Percentiles rank a stretch among this genome's conserved stretches.
These are phyloP conservation scores for Pythium biforme DNA, from an alignment of 352 stramenopile species.

Conservation along the genomic window DNA sequence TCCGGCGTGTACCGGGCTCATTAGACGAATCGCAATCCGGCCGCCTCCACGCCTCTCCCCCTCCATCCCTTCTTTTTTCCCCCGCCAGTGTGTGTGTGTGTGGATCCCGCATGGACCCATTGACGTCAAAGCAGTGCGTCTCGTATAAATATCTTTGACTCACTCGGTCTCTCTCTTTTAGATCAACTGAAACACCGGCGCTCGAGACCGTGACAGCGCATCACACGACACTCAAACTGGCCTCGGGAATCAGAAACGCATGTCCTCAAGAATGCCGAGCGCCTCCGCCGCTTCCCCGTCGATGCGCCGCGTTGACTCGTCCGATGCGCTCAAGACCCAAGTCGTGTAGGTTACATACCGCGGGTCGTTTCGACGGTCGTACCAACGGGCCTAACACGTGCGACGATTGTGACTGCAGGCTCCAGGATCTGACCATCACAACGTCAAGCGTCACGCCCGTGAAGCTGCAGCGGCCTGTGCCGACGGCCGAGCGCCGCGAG, in stretches of 20 bases:
- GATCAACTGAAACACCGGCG: neutral
- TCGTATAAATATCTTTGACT: slow-evolving; percentile 2
- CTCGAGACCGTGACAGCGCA: neutral
- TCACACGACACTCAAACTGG: neutral
- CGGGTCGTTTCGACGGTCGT: neutral
- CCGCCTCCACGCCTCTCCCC: neutral
- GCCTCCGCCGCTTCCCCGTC: slow-evolving; percentile 12
- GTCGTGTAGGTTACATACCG: slow-evolving; percentile 19
- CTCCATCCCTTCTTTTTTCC: neutral
- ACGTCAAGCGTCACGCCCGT: slow-evolving; percentile 23
- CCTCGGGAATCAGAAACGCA: neutral
- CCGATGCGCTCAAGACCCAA: slow-evolving; percentile 27
- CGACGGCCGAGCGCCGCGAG: slow-evolving; percentile 18
- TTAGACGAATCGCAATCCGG: neutral
- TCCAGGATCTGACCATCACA: slow-evolving; percentile 22
- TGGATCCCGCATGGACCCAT: neutral
- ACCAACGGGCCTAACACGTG: neutral
- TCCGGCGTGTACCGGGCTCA: too few species aligned
- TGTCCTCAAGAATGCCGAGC: slow-evolving; percentile 22
- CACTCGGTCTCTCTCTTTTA: neutral
- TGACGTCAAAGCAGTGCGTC: neutral
- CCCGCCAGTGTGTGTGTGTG: neutral
- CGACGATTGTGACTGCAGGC: neutral
- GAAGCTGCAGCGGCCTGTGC: slow-evolving; percentile 20
- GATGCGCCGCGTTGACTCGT: slow-evolving; percentile 21